Percentiles rank a stretch among this genome's conserved stretches.
Evolutionary conservation across 1,284 basidiomycete genomes (phyloP).

Genomic region (Malassezia japonica): DNA sequence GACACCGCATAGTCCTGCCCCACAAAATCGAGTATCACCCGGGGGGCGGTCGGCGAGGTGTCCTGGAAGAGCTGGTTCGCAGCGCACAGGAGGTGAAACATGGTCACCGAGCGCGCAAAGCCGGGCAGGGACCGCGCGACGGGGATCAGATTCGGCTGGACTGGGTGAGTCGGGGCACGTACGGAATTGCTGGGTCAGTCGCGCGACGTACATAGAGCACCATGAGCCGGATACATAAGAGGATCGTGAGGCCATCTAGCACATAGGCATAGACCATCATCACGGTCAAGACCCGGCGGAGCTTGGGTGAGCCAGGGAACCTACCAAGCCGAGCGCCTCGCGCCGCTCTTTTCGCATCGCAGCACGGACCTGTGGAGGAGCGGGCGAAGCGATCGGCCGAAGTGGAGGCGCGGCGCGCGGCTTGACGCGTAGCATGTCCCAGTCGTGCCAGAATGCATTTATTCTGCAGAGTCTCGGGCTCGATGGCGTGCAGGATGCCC

Average conservation of each 20-base stretch:
- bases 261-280: slow-evolving; percentile 11
- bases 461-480: slow-evolving; percentile 15
- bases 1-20: slow-evolving; percentile 24
- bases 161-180: slow-evolving; percentile 4
- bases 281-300: slow-evolving; percentile 3
- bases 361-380: background rate
- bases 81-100: slow-evolving; percentile 3
- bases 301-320: slow-evolving; percentile 3
- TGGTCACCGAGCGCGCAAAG: background rate
- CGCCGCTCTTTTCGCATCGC: slow-evolving; percentile 15
- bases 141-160: background rate
- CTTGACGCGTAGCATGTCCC: slow-evolving; percentile 13
- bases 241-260: slow-evolving; percentile 6
- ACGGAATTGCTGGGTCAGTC: slow-evolving; percentile 11
- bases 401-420: background rate
- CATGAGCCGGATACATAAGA: background rate
- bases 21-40: slow-evolving; percentile 35
- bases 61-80: slow-evolving; percentile 1
- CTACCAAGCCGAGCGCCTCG: slow-evolving; percentile 13
- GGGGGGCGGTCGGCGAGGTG: background rate
- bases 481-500: background rate
- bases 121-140: background rate
- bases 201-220: slow-evolving; percentile 6
- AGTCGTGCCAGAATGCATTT: slow-evolving; percentile 19
- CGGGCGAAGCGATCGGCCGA: slow-evolving; percentile 3